Base-by-base conservation (phyloP, 768 basidiomycete genomes). In the Tulasnella calospora region DNA sequence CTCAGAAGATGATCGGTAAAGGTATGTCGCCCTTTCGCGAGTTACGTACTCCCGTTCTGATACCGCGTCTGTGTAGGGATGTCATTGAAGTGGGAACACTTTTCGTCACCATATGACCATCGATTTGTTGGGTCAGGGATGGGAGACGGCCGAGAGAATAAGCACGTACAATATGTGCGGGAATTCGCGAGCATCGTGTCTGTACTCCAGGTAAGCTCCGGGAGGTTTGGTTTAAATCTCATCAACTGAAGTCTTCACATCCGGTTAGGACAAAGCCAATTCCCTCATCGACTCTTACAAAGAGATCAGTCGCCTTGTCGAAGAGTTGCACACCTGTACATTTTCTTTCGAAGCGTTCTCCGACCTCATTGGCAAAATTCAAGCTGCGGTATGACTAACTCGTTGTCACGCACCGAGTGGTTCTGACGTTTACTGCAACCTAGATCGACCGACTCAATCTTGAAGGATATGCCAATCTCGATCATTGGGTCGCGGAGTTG, bases 111-210 rank as follows among this genome's bases (percentile, higher is more conserved):
- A 76, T 99, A 95, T 83, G 96, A 97, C 81, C 88, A 90, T 21
- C 88, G 94, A 79, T 94, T 91, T 83, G 88, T 92, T 9, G 86
- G 92, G 0, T 81, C 82, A 27, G 82, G 80, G 19, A 87, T 88
- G 71, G 86, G 90, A n/a, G 94, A 95, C 81, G 92, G 90, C 17
- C 87, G 88, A 51, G 96, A 98, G 82, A 95, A 92, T 82, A 88
- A 94, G 79, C 97, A 98, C 82, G 91, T 97, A 35, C 92, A 94
- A 79, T 98, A 95, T 80, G 96, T 99, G 13, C 89, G 95, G 78
- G 96, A 99, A 83, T 98, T 98, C 82, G 96, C 97, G 1, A 94
- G 93, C 79, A 90, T 95, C 5, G 93, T 98, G 0, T 96, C 96
- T 0, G 88, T 97, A 13, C 86, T 99, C 33, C 97, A 98, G 88